Base-by-base conservation (phyloP, 176 grass and related monocot species). In the Oryza brachyantha region DNA sequence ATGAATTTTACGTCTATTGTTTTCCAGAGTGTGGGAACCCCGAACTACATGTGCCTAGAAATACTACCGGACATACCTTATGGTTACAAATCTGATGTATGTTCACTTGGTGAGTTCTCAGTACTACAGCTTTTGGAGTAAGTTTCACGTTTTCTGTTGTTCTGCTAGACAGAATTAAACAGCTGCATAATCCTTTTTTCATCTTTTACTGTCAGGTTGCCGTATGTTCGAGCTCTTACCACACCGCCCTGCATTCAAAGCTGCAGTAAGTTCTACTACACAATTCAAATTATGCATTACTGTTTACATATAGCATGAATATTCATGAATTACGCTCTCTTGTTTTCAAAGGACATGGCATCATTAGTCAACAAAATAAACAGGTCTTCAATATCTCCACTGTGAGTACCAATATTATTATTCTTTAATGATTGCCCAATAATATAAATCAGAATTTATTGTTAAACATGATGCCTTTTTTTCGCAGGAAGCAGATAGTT, bases 191-290 rank as follows among this genome's bases (percentile, higher is more conserved):
- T 43, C 13, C 21, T 70, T 63, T n/a, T 57, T 8, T 45, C 38
- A 25, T 84, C 14, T 64, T 84, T 59, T 72, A 13, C 76, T 31
- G 21, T 68, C 87, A 96, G 93, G 93, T 84, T 96, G 93, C 73
- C 93, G 93, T 79, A 96, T 96, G 90, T 96, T 96, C 78, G 90
- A 96, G 88, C 93, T 96, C 74, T 83, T 90, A 79, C 90, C 93
- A 69, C 93, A 96, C 72, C 93, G 87, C 4, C 62, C 93, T 55
- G 87, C 93, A 5, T 96, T 88, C 87, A 88, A 84, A 93, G 93
- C 93, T 45, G 76, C 84, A 58, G 93, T 96, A 68, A 88, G 90
- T 68, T 16, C 29, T 43, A 64, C 43, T 58, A 38, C 43, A 77
- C 24, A 8, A 9, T 37, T 21, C 17, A 69, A 31, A 22, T 14